phyloP scores from a whole-genome alignment of 768 basidiomycete species.

The Hebeloma cylindrosporum region DNA sequence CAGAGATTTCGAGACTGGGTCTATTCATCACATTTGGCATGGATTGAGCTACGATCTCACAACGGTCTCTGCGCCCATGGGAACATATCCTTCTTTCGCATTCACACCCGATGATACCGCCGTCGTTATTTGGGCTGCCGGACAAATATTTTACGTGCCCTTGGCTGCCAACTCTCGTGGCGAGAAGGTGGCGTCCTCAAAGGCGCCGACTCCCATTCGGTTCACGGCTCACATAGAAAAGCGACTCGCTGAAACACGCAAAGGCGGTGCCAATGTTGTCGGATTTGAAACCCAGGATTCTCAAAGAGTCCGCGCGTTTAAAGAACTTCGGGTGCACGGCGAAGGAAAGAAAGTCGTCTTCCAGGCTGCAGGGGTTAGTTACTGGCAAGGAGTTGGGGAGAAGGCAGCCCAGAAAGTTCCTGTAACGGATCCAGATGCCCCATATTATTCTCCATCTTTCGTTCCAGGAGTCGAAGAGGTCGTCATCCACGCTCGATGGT shows the following conservation, averaged over 20 bases:
- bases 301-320: constrained; percentile 62
- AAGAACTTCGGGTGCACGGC: constrained; percentile 58
- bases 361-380: constrained; percentile 64
- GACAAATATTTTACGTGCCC: constrained; percentile 65
- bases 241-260: constrained; percentile 60
- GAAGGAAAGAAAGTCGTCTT: constrained; percentile 55
- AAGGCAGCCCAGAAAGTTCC: constrained; percentile 42
- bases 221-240: constrained; percentile 67
- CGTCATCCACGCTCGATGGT: constrained; percentile 69
- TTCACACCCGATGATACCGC: constrained; percentile 61
- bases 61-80: constrained; percentile 69
- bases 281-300: constrained; percentile 51
- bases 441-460: constrained; percentile 72
- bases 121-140: constrained; percentile 73
- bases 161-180: constrained; percentile 49
- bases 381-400: constrained; percentile 44
- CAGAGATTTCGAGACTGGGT: constrained; percentile 69
- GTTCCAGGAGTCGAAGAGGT: constrained; percentile 49
- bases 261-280: constrained; percentile 48
- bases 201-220: constrained; percentile 46
- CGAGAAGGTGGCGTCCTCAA: constrained; percentile 46
- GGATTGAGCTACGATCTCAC: constrained; percentile 70
- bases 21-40: constrained; percentile 63
- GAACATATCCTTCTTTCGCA: constrained; percentile 75
- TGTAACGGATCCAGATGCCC: constrained; percentile 41